Base-by-base conservation (phyloP, 768 basidiomycete genomes). In the Suillus ampliporus region DNA sequence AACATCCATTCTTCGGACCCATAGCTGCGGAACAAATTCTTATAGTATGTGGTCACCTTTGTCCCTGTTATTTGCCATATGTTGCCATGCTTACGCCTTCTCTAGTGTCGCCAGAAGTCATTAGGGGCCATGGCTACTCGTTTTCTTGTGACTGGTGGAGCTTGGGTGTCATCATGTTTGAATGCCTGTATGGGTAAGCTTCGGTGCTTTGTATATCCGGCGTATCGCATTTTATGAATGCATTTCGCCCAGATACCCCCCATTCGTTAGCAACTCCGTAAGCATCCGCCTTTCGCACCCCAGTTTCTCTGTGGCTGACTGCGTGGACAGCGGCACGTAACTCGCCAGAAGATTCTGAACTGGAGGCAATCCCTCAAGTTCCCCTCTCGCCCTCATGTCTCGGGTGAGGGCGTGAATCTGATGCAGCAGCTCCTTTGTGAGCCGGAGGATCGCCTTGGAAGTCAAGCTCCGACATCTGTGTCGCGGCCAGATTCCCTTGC, bases 71-170 rank as follows among this genome's bases (percentile, higher is more conserved):
- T 69, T 61, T 64, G 68, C 62, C 64, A 65, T 67, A 65, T 66
- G 65, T 65, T 69, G 64, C 69, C 72, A 13, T 37, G 31, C 40
- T 60, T 58, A 46, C 64, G 71, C 71, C 69, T 62, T 68, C 38
- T 26, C 26, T 65, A 94, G 93, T 94, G 92, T 93, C 91, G 10
- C 93, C 92, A 47, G 92, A 94, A 75, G 93, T 94, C 51, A 93
- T 95, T 72, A 86, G 92, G 68, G 91, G 92, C 23, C 91, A 93
- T 72, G 96, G 95, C 28, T 98, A 99, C 77, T 88, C 90, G 43
- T 96, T 92, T 77, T 92, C 90, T 40, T 97, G 95, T 73, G 97
- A 99, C 73, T 99, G 95, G 95, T 99, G 97, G 97, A 94, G 92
- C 78, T 84, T 98, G 51, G 96, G 95, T 14, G 91, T 97, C 60